These are phyloP conservation scores for Aspergillus sparsus DNA, from an alignment of 495 filamentous ascomycete species.

Conservation along the genomic window DNA sequence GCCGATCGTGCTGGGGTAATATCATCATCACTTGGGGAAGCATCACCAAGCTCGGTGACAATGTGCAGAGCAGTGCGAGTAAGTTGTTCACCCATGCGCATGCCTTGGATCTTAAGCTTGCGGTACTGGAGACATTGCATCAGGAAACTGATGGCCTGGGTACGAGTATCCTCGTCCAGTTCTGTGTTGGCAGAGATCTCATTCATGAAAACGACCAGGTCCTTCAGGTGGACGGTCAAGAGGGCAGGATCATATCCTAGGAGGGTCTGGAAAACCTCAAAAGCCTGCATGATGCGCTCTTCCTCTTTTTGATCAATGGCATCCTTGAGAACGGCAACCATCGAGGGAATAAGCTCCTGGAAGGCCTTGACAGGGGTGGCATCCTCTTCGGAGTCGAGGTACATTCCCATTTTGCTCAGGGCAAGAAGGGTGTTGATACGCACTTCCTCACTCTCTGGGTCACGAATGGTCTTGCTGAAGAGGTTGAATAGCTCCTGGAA, in stretches of 20 bases:
- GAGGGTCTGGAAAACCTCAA: conserved; percentile 97
- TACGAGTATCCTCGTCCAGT: conserved; percentile 78
- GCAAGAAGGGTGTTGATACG: conserved; percentile 93
- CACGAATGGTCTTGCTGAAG: conserved; percentile 83
- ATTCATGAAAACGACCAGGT: conserved; percentile 92
- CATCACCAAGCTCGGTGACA: conserved; percentile 79
- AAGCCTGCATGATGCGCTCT: conserved; percentile 81
- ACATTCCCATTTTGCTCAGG: conserved; percentile 83
- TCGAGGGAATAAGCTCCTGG: conserved; percentile 75
- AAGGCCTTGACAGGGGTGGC: conserved; percentile 67
- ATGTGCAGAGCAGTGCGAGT: conserved; percentile 84
- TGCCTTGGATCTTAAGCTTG: conserved; percentile 90
- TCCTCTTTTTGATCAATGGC: conserved; percentile 77
- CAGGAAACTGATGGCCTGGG: conserved; percentile 89
- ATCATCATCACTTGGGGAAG: conserved; percentile 74
- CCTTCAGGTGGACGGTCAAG: conserved; percentile 80
- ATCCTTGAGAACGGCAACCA: conserved; percentile 87
- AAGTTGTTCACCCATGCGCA: conserved; percentile 79
- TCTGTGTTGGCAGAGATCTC: conserved; percentile 74
- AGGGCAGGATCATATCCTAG: conserved; percentile 86
- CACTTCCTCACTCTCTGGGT: conserved; percentile 87
- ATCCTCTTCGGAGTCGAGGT: conserved; percentile 84
- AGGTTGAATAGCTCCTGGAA: conserved; percentile 75
- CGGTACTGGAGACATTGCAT: conserved; percentile 90
- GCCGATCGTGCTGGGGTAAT: conserved; percentile 87